Percentiles rank a stretch among this genome's conserved stretches.
Evolutionary conservation across 768 basidiomycete genomes (phyloP).

Genomic region (Leccinum boreale): DNA sequence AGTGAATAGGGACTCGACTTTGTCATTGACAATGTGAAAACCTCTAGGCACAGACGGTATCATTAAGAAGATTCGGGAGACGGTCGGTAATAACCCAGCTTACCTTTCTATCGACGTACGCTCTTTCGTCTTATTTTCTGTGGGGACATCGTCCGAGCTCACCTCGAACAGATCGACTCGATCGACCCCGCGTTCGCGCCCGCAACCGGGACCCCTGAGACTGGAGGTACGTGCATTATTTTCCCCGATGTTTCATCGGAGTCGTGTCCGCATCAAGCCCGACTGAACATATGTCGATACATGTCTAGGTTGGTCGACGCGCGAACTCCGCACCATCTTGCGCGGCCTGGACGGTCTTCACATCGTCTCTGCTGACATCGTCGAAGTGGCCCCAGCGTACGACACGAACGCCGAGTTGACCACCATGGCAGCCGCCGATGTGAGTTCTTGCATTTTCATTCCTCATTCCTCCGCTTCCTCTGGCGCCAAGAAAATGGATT

Average conservation of each 20-base stretch:
- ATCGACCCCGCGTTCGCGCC: constrained; percentile 83
- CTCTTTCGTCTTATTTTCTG: neutral
- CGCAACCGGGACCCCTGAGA: constrained; percentile 82
- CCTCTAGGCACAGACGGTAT: constrained; percentile 65
- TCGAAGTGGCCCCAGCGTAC: constrained; percentile 83
- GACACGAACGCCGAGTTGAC: constrained; percentile 65
- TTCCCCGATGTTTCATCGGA: too few relatives aligned
- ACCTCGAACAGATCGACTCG: constrained; percentile 56
- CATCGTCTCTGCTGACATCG: constrained; percentile 80
- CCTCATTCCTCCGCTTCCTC: neutral
- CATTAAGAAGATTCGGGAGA: constrained; percentile 73
- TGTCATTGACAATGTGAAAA: neutral
- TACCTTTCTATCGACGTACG: constrained; percentile 77
- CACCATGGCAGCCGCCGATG: constrained; percentile 61
- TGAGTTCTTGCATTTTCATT: constrained; percentile 26
- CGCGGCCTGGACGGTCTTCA: constrained; percentile 71
- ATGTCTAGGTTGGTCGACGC: constrained; percentile 60
- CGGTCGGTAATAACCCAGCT: constrained; percentile 70
- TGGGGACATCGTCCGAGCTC: neutral
- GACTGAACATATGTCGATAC: neutral
- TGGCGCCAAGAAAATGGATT: too few relatives aligned
- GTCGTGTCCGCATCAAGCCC: neutral
- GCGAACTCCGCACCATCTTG: constrained; percentile 74
- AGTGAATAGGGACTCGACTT: neutral
- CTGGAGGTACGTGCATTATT: constrained; percentile 46